phyloP scores from a whole-genome alignment of 495 filamentous ascomycete species.

The Daldinia caldariorum region DNA sequence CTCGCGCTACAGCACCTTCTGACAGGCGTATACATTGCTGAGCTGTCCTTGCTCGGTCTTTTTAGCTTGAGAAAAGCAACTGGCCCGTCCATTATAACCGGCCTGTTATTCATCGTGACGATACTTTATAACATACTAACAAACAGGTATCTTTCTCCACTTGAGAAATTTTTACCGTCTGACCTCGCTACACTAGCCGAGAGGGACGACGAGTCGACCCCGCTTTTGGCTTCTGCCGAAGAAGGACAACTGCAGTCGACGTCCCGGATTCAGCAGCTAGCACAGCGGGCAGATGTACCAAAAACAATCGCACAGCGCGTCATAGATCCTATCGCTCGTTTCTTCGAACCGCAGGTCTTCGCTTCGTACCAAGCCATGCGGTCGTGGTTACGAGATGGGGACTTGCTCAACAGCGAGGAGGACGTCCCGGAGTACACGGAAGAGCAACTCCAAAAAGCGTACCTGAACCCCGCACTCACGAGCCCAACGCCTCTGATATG shows the following conservation, averaged over 20 bases:
- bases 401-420: conserved; percentile 65
- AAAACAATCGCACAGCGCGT: conserved; percentile 38
- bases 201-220: conserved; percentile 62
- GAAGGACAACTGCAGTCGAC: conserved; percentile 41
- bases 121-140: conserved; percentile 74
- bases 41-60: conserved; percentile 82
- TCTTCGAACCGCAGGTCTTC: conserved; percentile 42
- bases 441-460: conserved; percentile 67
- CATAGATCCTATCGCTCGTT: conserved; percentile 36
- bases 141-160: conserved; percentile 42
- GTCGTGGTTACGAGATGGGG: conserved; percentile 43
- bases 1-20: conserved; percentile 83
- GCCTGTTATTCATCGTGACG: conserved; percentile 75
- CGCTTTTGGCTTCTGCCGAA: conserved; percentile 48
- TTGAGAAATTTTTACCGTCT: conserved; percentile 39
- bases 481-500: conserved; percentile 68
- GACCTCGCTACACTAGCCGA: conserved; percentile 61
- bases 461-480: conserved; percentile 73
- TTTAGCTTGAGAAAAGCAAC: conserved; percentile 74
- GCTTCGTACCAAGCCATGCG: conserved; percentile 41
- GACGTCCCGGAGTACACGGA: conserved; percentile 59
- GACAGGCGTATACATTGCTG: conserved; percentile 81
- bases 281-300: conserved; percentile 33
- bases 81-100: conserved; percentile 79
- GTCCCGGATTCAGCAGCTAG: conserved; percentile 24